These are phyloP conservation scores for Brassica incana DNA, from an alignment of 345 rosid species.

Conservation along the genomic window DNA sequence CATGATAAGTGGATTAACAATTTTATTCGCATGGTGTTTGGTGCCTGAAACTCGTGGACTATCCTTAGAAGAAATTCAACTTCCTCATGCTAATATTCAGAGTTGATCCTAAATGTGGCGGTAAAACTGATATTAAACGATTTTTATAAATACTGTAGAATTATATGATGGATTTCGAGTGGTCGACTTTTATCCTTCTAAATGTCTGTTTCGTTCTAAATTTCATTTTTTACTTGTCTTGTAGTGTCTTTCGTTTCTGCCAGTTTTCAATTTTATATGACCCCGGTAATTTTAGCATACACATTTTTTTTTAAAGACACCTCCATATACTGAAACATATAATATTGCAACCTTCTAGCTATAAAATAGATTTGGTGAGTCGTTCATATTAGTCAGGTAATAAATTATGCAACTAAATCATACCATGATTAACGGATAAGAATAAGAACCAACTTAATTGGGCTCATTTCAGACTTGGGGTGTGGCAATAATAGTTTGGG, in stretches of 20 bases:
- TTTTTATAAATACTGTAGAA: neutral
- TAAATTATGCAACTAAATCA: neutral
- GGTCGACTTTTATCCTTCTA: neutral
- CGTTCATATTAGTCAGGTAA: neutral
- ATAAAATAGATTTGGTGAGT: neutral
- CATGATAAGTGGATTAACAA: conserved; percentile 34
- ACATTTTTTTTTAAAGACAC: neutral
- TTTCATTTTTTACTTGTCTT: neutral
- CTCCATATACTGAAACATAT: neutral
- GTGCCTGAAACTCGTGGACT: conserved; percentile 63
- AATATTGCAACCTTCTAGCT: neutral
- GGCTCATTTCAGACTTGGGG: neutral
- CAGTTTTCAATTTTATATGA: neutral
- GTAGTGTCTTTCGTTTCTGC: neutral
- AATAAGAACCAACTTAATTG: neutral
- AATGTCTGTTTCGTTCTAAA: neutral
- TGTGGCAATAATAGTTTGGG: neutral
- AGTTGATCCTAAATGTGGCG: neutral
- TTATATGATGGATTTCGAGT: neutral
- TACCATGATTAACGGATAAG: neutral
- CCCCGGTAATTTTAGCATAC: neutral
- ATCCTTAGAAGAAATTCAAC: conserved; percentile 61
- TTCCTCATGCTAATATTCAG: conserved; percentile 22
- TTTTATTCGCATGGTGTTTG: conserved; percentile 43
- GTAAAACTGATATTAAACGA: neutral